Evolutionary conservation across 2,329 filamentous ascomycete genomes (phyloP), one percentile per base, ranked within the genome.

Genomic region (Aschersonia sp.): DNA sequence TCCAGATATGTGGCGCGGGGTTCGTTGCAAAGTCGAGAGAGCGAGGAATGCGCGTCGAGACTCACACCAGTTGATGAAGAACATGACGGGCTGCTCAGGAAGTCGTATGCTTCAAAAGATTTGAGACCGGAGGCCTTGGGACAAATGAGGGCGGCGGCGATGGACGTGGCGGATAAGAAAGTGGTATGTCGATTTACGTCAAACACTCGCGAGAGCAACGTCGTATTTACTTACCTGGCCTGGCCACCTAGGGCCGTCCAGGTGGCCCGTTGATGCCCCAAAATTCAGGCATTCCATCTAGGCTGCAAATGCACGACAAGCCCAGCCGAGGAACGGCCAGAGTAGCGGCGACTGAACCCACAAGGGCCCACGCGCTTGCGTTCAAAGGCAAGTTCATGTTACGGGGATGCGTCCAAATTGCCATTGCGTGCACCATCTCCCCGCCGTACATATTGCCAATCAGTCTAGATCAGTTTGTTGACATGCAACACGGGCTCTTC

Each of bases 51-150:
- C 45, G 41, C 45, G 45, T 43, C 47, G 47, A 52, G 55, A 73
- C 80, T 63, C 87, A 94, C 87, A 94, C 87, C 88, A 95, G 78
- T 90, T 88, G 65, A 94, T 70, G 66, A 95, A 84, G 87, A 87
- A 94, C 88, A 95, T 94, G 54, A 62, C 74, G 40, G 40, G n/a
- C 40, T n/a, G 14, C 14, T 7, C 9, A 7, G 11, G 11, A 7
- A 14, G 7, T 41, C 14, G 40, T 12, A 35, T 37, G 35, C 35
- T 37, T 37, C 35, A 37, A 37, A 37, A 37, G 12, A 4, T 37
- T 37, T 8, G 35, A 37, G 35, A 37, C 35, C 35, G 35, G 8
- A 37, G 35, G 35, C 35, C 35, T 37, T 9, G 22, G 35, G 12
- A 12, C 4, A 37, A 8, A 12, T 9, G 35, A 12, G 35, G 35